These are phyloP conservation scores for Silene coronaria DNA, from an alignment of 179 eudicot genomes.

Conservation along the genomic window DNA sequence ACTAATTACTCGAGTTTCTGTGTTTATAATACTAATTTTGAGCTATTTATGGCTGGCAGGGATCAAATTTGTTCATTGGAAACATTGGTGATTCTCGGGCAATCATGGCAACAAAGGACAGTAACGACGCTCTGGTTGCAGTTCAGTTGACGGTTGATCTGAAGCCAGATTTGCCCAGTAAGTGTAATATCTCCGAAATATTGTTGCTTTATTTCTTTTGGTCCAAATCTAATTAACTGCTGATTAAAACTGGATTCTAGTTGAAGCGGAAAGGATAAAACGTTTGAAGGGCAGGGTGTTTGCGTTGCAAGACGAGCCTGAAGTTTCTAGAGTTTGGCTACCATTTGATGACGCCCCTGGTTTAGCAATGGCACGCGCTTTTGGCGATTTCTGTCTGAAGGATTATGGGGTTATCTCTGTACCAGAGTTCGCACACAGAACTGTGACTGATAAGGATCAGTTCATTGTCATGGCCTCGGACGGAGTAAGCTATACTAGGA, in stretches of 20 bases:
- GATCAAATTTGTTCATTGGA: conserved; percentile 75
- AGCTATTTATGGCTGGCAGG: conserved; percentile 38
- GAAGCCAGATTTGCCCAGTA: conserved; percentile 97
- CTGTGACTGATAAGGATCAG: conserved; percentile 68
- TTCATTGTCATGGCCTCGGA: conserved; percentile 93
- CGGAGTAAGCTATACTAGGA: conserved; percentile 55
- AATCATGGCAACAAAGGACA: conserved; percentile 71
- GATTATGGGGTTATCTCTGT: conserved; percentile 95
- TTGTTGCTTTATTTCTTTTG: conserved; percentile 10
- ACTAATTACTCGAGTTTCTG: background rate
- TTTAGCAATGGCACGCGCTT: conserved; percentile 98
- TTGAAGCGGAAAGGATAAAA: conserved; percentile 94
- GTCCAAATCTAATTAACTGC: conserved; percentile 8
- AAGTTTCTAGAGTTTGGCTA: conserved; percentile 92
- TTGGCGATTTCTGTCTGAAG: conserved; percentile 94
- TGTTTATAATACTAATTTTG: too few species aligned
- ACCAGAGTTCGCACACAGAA: conserved; percentile 72
- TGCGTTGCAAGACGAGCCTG: conserved; percentile 99
- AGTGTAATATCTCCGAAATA: conserved; percentile 14
- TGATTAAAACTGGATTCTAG: conserved; percentile 30
- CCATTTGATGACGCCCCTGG: conserved; percentile 99
- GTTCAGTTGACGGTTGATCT: conserved; percentile 94
- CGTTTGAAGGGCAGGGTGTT: conserved; percentile 90
- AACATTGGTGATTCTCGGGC: conserved; percentile 97
- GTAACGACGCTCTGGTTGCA: conserved; percentile 59